Base-by-base conservation (phyloP, 139 green algal species). In the Coelastrella sp. region DNA sequence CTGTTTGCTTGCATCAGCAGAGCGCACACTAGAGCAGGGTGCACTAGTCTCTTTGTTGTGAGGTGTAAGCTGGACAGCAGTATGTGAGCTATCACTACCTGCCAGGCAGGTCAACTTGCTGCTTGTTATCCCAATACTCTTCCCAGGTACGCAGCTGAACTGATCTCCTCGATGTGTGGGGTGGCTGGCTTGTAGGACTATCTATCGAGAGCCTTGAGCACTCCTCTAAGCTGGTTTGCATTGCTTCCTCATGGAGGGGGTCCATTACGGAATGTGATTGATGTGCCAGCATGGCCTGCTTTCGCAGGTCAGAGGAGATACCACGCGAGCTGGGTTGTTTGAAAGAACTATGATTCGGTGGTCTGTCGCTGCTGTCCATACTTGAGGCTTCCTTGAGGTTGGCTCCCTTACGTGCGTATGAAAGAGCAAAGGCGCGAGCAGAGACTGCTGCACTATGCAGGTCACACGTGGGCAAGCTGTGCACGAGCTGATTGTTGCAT, bases 121-220 rank as follows among this genome's bases (percentile, higher is more conserved):
- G 75, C 35, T 38, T 51, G 48, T 35, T 82, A 53, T 82, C 75
- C 75, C 75, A 82, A 23, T 82, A 82, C 2, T 69, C 75, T n/a
- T 59, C 32, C 75, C 75, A 82, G 75, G 51, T 82, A 45, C 27
- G 53, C 23, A 48, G 75, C 7, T 35, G 32, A 7, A 82, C 45
- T 41, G 21, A 25, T 8, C 23, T 51, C 37, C 53, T 38, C 4
- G n/a, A 68, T 23, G 21, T 19, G n/a, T 32, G 25, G 5, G 51
- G 27, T 25, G 27, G 72, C 45, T 80, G 72, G 6, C 59, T 21
- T 8, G 72, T 43, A 7, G 30, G 30, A n/a, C 34, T 80, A 23
- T 80, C 48, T 50, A 80, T 45, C 5, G 72, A 80, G 3, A 80
- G 48, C 23, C 35, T 23, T 17, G 66, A 74, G 19, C 66, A 74